These are phyloP conservation scores for Taxawa tesnikishii DNA, from an alignment of 2,329 filamentous ascomycete genomes.

Conservation along the genomic window DNA sequence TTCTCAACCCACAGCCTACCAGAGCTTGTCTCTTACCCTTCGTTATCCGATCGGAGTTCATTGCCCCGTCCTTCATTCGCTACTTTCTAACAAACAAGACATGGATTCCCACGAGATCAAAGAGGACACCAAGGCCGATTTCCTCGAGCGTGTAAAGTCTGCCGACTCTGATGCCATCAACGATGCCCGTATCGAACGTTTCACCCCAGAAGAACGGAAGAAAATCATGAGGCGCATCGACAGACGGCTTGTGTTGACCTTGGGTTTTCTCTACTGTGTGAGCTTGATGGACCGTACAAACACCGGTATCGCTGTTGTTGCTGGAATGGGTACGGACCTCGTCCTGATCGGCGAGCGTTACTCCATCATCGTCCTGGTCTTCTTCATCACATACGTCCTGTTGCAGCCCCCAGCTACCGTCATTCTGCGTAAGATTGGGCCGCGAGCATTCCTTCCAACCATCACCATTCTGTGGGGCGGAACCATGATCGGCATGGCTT, in stretches of 20 bases:
- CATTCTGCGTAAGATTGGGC: slow-evolving; percentile 52
- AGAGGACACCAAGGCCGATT: slow-evolving; percentile 1
- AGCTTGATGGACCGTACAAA: slow-evolving; percentile 20
- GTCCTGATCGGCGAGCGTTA: slow-evolving; percentile 18
- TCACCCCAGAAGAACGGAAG: slow-evolving; percentile 50
- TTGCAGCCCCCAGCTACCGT: slow-evolving; percentile 63
- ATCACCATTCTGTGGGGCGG: slow-evolving; percentile 44
- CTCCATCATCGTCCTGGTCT: slow-evolving; percentile 42
- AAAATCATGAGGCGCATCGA: slow-evolving; percentile 61
- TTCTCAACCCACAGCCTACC: no score
- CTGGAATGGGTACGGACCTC: slow-evolving; percentile 21
- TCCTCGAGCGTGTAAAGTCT: slow-evolving; percentile 3
- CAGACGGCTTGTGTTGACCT: slow-evolving; percentile 33
- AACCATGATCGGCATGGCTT: slow-evolving; percentile 51
- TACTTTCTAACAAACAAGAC: no score
- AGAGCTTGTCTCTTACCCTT: no score
- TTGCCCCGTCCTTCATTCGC: no score
- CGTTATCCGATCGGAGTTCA: no score
- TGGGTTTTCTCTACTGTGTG: slow-evolving; percentile 28
- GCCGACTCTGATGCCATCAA: slow-evolving; percentile 9
- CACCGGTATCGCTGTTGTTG: slow-evolving; percentile 21
- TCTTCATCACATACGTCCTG: slow-evolving; percentile 57
- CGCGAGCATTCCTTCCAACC: slow-evolving; percentile 19
- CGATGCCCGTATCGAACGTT: slow-evolving; percentile 22
- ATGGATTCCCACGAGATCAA: not conserved